phyloP scores from a whole-genome alignment of 176 grass and related monocot genomes.

The Alloteropsis semialata region DNA sequence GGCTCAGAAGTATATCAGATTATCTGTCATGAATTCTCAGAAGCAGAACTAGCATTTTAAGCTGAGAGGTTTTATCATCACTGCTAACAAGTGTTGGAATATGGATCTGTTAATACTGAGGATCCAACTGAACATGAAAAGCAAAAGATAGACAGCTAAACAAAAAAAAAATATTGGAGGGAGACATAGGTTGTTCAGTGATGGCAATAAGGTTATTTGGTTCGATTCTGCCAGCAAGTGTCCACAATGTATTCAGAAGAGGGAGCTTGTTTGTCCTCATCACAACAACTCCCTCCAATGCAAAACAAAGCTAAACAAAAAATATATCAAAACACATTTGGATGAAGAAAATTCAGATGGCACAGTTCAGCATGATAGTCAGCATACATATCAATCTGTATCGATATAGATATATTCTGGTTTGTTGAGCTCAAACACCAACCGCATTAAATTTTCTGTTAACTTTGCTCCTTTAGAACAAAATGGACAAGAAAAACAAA shows the following conservation, averaged over 20 bases:
- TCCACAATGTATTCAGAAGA: slow-evolving; percentile 80
- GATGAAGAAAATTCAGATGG: not conserved
- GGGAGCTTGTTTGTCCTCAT: slow-evolving; percentile 88
- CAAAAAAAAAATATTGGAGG: not conserved
- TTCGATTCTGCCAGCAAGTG: slow-evolving; percentile 86
- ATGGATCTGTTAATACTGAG: too few species aligned
- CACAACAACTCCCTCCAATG: slow-evolving; percentile 1
- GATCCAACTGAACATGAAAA: not conserved
- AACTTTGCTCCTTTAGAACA: not conserved
- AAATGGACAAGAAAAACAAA: not conserved
- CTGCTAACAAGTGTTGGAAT: not conserved
- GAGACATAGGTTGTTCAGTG: slow-evolving; percentile 48
- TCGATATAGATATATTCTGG: not conserved
- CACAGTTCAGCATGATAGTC: not conserved
- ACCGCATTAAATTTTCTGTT: not conserved
- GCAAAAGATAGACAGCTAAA: too few species aligned
- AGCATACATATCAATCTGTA: not conserved
- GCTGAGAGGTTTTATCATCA: slow-evolving; percentile 46
- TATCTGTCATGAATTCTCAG: slow-evolving; percentile 51
- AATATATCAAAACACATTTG: not conserved
- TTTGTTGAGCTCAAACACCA: not conserved
- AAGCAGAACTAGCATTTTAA: slow-evolving; percentile 60
- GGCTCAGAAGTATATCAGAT: slow-evolving; percentile 47
- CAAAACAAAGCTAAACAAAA: not conserved
- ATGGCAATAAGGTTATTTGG: slow-evolving; percentile 54